Base-by-base conservation (phyloP, 345 rosid genomes). In the Salix suchowensis region DNA sequence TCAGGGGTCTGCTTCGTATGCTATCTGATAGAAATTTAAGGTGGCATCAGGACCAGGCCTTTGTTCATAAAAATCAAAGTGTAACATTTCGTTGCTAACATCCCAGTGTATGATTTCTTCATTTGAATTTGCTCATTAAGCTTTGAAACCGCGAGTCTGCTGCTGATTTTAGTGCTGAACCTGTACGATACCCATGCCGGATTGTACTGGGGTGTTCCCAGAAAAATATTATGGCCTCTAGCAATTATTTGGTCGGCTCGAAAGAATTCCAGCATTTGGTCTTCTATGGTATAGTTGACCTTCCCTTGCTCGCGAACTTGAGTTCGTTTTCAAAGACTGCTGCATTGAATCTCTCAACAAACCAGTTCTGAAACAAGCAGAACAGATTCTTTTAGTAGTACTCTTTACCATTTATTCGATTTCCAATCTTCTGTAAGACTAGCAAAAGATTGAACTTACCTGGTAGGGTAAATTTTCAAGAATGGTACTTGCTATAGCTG, bases 31-130 rank as follows among this genome's bases (percentile, higher is more conserved):
- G 65, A 95, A 95, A 60, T 75, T 84, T 44, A 87, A 62, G 0
- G 97, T 88, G 2, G 94, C 94, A 32, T 88, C 82, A 12, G 83
- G 89, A 16, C 97, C 97, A 8, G 91, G 85, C 6, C 88, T 69
- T 58, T 77, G 78, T 76, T 94, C 97, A 40, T 89, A 90, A 79
- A 95, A 91, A 75, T 92, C 92, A 26, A 87, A 95, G 68, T 95
- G 98, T 21, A 95, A 89, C 93, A 90, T 90, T 85, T 92, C 98
- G 68, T 92, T 95, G 83, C 94, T 91, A 23, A 91, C 95, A 72
- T 92, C 97, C 96, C 97, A 92, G 60, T 91, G 91, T 23, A 92
- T 54, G 76, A 92, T 92, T 55, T 92, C 93, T 68, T 88, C 92
- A n/a, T 71, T 78, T 91, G 89, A 90, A 95, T 77, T 85, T 88